phyloP scores from a whole-genome alignment of 352 stramenopile species.

The Elongisporangium undulatum region DNA sequence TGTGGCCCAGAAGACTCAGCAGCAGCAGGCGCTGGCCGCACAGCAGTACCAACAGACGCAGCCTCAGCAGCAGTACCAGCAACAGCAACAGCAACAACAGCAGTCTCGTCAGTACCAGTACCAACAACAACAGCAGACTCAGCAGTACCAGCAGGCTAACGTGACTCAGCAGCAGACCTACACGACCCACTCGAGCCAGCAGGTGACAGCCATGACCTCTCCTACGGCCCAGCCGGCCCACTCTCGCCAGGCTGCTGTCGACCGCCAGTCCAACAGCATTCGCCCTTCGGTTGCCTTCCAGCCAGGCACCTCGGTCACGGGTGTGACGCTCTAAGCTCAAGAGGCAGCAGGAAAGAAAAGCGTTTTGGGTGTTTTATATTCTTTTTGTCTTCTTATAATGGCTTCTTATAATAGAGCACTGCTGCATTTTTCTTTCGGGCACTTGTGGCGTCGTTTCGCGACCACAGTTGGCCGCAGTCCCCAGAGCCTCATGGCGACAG shows the following conservation, averaged over 20 bases:
- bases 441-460: neutral
- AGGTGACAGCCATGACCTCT: conserved; percentile 16
- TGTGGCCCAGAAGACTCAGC: conserved; percentile 2
- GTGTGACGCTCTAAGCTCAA: conserved; percentile 30
- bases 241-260: conserved; percentile 11
- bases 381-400: conserved; percentile 15
- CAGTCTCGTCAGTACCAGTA: conserved; percentile 8
- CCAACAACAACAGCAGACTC: conserved; percentile 13
- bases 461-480: neutral
- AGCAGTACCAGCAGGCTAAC: conserved; percentile 20
- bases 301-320: conserved; percentile 18
- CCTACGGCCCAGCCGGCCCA: conserved; percentile 18
- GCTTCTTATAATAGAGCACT: neutral
- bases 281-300: conserved; percentile 6
- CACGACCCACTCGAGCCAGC: conserved; percentile 11
- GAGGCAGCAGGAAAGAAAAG: conserved; percentile 13
- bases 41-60: conserved; percentile 3
- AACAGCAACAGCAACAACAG: conserved; percentile 12
- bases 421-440: neutral
- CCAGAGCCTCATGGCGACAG: conserved; percentile 20
- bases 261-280: conserved; percentile 5
- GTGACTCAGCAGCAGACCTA: conserved; percentile 23
- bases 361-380: conserved; percentile 4
- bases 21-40: conserved; percentile 1
- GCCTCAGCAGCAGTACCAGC: conserved; percentile 4